These are phyloP conservation scores for Scutellaria minor DNA, from an alignment of 257 asterid species.

Conservation along the genomic window DNA sequence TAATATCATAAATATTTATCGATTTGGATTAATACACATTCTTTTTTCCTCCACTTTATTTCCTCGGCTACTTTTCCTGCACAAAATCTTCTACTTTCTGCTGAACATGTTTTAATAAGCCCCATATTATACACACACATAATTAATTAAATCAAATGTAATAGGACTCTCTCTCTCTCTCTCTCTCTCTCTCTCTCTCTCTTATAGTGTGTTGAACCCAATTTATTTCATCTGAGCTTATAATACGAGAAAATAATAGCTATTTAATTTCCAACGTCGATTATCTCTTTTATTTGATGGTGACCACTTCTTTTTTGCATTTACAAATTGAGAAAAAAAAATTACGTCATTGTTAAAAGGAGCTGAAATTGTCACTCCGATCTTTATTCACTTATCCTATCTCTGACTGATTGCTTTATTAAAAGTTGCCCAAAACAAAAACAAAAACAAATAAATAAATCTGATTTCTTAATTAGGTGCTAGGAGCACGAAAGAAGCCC, in stretches of 20 bases:
- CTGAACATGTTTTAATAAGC: too few relatives aligned
- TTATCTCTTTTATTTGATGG: not conserved
- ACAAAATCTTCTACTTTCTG: too few relatives aligned
- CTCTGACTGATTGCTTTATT: conserved; percentile 21
- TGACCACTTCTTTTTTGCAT: not conserved
- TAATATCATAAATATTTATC: not conserved
- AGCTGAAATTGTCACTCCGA: not conserved
- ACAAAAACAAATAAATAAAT: too few relatives aligned
- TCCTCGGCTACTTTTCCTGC: not conserved
- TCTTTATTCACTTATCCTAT: not conserved
- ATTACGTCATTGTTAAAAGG: not conserved
- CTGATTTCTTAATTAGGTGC: not conserved
- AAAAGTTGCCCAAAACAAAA: not conserved
- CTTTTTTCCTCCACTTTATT: not conserved
- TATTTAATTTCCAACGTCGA: not conserved
- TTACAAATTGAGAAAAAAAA: not conserved
- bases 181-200: too few relatives aligned
- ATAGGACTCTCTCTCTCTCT: too few relatives aligned
- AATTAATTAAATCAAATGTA: too few relatives aligned
- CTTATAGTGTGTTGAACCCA: too few relatives aligned
- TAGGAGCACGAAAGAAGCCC: conserved; percentile 1
- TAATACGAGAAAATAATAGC: not conserved
- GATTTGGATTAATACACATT: too few relatives aligned
- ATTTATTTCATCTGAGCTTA: too few relatives aligned
- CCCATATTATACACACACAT: too few relatives aligned